phyloP scores from a whole-genome alignment of 106 monocot genomes.

The Phalaenopsis aphrodite region DNA sequence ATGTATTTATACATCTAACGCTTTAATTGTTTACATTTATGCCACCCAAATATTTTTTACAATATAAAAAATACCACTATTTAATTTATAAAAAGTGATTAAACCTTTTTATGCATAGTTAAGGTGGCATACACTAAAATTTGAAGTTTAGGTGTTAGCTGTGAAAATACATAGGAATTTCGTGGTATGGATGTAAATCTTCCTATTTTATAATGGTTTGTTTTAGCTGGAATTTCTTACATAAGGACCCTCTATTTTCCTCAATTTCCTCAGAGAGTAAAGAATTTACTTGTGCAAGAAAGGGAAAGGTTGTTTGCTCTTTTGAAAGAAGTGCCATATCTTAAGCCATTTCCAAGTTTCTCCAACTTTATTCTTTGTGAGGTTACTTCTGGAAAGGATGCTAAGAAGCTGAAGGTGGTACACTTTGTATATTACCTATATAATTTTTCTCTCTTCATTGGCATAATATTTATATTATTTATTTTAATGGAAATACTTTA shows the following conservation, averaged over 20 bases:
- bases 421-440: not conserved
- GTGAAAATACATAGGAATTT: too few species aligned
- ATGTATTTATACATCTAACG: too few species aligned
- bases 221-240: not conserved
- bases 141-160: too few species aligned
- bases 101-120: too few species aligned
- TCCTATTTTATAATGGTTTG: not conserved
- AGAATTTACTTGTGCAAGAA: slow-evolving; percentile 82
- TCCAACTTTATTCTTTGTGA: slow-evolving; percentile 99
- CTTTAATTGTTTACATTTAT: too few species aligned
- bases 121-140: too few species aligned
- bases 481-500: not conserved
- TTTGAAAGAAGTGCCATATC: slow-evolving; percentile 64
- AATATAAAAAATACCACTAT: too few species aligned
- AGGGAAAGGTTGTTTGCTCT: slow-evolving; percentile 72
- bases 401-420: slow-evolving; percentile 84
- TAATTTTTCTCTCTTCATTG: not conserved
- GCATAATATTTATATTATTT: not conserved
- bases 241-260: not conserved
- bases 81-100: too few species aligned
- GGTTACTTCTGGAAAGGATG: slow-evolving; percentile 86
- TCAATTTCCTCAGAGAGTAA: slow-evolving; percentile 57
- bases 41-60: too few species aligned
- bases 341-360: slow-evolving; percentile 87
- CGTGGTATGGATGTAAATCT: too few species aligned